phyloP scores from a whole-genome alignment of 345 rosid genomes.

The Eucalyptus erythrocorys region DNA sequence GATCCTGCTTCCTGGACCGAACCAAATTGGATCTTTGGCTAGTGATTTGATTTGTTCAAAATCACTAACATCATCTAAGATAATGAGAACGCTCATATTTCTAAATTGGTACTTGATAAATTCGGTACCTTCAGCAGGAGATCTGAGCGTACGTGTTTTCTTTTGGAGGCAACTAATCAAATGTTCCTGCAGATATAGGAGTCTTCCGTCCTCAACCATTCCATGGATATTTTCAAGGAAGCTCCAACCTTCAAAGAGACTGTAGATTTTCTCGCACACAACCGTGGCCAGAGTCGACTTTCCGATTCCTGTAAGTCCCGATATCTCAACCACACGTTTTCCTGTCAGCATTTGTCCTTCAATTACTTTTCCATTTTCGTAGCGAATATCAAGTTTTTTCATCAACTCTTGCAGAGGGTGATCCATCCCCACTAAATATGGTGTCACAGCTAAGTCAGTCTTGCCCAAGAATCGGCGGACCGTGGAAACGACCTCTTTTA shows the following conservation, averaged over 20 bases:
- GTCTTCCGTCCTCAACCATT: background rate
- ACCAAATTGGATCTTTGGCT: background rate
- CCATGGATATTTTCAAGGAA: background rate
- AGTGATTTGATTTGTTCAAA: background rate
- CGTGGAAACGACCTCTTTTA: rapidly evolving
- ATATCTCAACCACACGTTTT: background rate
- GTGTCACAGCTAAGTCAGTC: background rate
- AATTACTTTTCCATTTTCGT: background rate
- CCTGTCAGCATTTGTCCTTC: background rate
- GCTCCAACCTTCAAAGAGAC: background rate
- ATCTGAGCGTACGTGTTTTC: background rate
- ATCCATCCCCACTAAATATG: background rate
- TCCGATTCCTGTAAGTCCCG: background rate
- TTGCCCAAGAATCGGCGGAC: background rate
- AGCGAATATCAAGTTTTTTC: background rate
- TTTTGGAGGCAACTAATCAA: background rate
- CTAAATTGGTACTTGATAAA: background rate
- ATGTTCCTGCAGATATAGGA: background rate
- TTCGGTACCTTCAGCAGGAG: background rate
- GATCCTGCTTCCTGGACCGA: background rate
- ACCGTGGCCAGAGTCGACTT: background rate
- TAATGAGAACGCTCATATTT: background rate
- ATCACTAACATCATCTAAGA: background rate
- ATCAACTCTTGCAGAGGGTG: background rate
- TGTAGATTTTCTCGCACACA: background rate